Conservation (phyloP, 1,284 basidiomycete species). For the Golubevia pallescens region DNA sequence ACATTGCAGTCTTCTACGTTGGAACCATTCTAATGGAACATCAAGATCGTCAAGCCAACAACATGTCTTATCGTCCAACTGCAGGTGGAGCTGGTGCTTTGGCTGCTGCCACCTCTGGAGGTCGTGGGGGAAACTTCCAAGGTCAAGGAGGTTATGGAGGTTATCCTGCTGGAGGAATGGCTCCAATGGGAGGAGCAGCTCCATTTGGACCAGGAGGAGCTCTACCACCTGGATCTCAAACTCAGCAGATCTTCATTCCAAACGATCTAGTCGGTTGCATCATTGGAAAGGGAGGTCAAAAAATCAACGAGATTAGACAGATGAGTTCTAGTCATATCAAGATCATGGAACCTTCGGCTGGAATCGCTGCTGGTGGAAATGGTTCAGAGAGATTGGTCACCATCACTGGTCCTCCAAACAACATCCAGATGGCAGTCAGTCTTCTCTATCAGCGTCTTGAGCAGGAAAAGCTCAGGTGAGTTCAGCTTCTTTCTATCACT, state of each 20-base stretch:
- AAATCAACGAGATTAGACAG: conserved; percentile 98
- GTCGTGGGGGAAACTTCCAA: too few relatives aligned
- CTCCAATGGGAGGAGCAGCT: conserved; percentile 18
- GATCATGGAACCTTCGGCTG: conserved; percentile 83
- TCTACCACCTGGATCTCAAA: conserved; percentile 74
- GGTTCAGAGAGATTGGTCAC: conserved; percentile 71
- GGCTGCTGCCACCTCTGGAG: conserved; percentile 9
- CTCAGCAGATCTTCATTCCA: conserved; percentile 98
- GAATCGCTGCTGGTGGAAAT: conserved; percentile 19
- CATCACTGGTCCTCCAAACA: conserved; percentile 88
- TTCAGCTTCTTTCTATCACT: neutral
- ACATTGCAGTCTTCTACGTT: conserved; percentile 99
- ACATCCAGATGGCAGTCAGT: conserved; percentile 95
- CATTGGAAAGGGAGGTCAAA: conserved; percentile 96
- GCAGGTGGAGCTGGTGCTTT: conserved; percentile 27
- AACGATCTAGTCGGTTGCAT: conserved; percentile 97
- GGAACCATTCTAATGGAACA: conserved; percentile 95
- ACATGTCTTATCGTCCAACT: conserved; percentile 54
- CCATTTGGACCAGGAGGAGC: conserved; percentile 64
- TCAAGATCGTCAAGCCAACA: conserved; percentile 72
- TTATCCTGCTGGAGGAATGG: conserved; percentile 11
- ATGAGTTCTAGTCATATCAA: conserved; percentile 94
- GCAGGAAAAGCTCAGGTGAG: conserved; percentile 56
- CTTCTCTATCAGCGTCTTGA: conserved; percentile 77
- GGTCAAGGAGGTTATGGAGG: conserved; percentile 3